phyloP scores from a whole-genome alignment of 129 eudicot species.

The Cynara cardunculus region DNA sequence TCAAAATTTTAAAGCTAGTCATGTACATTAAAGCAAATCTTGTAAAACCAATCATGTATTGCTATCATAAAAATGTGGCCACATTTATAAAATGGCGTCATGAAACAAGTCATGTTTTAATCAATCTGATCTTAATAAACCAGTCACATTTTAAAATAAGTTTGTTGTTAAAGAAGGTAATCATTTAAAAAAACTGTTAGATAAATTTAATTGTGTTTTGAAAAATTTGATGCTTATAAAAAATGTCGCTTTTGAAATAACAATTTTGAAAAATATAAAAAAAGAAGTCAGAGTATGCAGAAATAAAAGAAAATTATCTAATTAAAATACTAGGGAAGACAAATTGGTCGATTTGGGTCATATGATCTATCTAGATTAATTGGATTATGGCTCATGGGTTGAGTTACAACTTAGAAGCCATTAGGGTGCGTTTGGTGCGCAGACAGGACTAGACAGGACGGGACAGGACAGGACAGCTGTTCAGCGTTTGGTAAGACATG shows the following conservation, averaged over 20 bases:
- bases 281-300: not conserved
- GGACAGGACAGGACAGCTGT: too few relatives aligned
- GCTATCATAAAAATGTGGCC: not conserved
- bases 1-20: not conserved
- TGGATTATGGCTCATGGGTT: not conserved
- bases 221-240: not conserved
- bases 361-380: not conserved
- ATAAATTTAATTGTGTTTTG: not conserved
- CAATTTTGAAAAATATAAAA: not conserved
- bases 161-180: not conserved
- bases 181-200: too few relatives aligned
- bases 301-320: not conserved
- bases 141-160: not conserved
- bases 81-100: not conserved
- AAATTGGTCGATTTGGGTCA: not conserved
- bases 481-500: too few relatives aligned
- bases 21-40: not conserved
- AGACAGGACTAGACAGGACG: too few relatives aligned
- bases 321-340: not conserved
- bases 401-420: too few relatives aligned
- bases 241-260: not conserved
- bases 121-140: not conserved
- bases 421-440: too few relatives aligned
- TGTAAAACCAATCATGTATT: not conserved
- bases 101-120: not conserved